A percentile compares a stretch with the other conserved stretches of the same genome.
Conservation (phyloP, 2,329 filamentous ascomycete genomes). For the Pyrenochaeta sp. region DNA sequence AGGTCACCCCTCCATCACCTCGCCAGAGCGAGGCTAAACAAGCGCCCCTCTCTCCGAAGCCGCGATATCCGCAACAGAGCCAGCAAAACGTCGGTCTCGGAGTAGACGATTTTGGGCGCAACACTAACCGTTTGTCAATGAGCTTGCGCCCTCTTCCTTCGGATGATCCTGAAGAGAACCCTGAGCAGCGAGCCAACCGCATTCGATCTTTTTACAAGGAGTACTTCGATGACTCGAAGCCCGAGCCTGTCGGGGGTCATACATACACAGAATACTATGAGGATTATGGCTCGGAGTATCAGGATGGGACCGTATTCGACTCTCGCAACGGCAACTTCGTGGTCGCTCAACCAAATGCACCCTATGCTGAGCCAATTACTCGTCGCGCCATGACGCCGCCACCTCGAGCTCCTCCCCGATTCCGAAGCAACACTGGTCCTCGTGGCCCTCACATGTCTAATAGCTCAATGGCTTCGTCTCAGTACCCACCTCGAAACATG, state of each 20-base stretch:
- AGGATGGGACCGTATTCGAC: conserved; percentile 65
- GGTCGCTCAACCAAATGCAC: conserved; percentile 54
- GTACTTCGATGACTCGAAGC: conserved; percentile 89
- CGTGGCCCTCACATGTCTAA: conserved; percentile 57
- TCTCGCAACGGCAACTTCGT: conserved; percentile 73
- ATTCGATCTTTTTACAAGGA: conserved; percentile 99
- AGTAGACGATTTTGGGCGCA: conserved; percentile 40
- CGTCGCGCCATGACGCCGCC: conserved; percentile 97
- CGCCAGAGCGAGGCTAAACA: conserved; percentile 30
- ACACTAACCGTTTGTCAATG: conserved; percentile 64
- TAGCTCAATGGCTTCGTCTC: conserved; percentile 58
- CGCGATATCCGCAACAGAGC: conserved; percentile 33
- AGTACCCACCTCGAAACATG: conserved; percentile 52
- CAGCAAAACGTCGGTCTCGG: conserved; percentile 33
- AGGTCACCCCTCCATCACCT: conserved; percentile 56
- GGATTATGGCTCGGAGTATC: conserved; percentile 76
- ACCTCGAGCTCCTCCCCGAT: conserved; percentile 71
- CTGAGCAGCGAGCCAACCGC: conserved; percentile 91
- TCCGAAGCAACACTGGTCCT: conserved; percentile 47
- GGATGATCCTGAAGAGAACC: conserved; percentile 86
- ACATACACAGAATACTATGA: conserved; percentile 70
- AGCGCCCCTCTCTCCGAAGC: conserved; percentile 39
- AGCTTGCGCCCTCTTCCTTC: conserved; percentile 85
- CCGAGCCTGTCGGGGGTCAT: conserved; percentile 46
- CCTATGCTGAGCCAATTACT: conserved; percentile 84